Evolutionary conservation across 2,329 filamentous ascomycete species (phyloP).

Genomic region (Tolypocladium ophioglossoides): DNA sequence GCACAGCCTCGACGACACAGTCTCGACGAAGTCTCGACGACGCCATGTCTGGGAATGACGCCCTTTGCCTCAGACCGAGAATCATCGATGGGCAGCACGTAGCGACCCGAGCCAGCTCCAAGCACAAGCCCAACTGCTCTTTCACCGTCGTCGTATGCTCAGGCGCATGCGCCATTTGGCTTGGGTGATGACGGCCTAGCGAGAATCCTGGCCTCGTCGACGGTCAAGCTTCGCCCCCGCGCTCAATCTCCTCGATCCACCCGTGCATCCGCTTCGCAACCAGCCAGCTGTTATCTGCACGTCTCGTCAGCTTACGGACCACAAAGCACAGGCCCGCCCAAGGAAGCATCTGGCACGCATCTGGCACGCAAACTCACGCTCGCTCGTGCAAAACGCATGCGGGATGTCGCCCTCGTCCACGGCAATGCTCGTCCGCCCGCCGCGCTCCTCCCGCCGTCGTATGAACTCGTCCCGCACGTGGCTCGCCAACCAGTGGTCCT

Average conservation of each 20-base stretch:
- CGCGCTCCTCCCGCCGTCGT: slow-evolving; percentile 23
- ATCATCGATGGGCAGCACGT: not conserved
- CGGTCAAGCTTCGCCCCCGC: not conserved
- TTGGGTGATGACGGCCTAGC: not conserved
- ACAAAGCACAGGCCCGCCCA: too few species aligned
- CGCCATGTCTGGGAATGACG: not conserved
- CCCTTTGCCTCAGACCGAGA: not conserved
- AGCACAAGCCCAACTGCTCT: not conserved
- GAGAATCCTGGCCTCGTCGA: too few species aligned
- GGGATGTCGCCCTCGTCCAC: slow-evolving; percentile 46
- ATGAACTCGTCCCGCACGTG: slow-evolving; percentile 47
- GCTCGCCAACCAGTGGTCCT: slow-evolving; percentile 53
- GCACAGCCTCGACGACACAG: too few species aligned
- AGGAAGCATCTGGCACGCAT: not conserved
- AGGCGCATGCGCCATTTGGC: too few species aligned
- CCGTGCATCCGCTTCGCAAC: slow-evolving; percentile 17
- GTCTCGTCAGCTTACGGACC: not conserved
- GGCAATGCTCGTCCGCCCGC: slow-evolving; percentile 34
- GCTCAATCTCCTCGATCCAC: slow-evolving; percentile 19
- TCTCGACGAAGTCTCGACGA: not conserved
- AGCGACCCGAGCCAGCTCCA: not conserved
- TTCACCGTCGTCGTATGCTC: not conserved
- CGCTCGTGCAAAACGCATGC: slow-evolving; percentile 47
- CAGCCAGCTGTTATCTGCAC: slow-evolving; percentile 14
- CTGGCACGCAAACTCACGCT: slow-evolving; percentile 20